Evolutionary conservation across 768 basidiomycete genomes (phyloP), one percentile per base, ranked within the genome.

Genomic region (Nidularia sp.): DNA sequence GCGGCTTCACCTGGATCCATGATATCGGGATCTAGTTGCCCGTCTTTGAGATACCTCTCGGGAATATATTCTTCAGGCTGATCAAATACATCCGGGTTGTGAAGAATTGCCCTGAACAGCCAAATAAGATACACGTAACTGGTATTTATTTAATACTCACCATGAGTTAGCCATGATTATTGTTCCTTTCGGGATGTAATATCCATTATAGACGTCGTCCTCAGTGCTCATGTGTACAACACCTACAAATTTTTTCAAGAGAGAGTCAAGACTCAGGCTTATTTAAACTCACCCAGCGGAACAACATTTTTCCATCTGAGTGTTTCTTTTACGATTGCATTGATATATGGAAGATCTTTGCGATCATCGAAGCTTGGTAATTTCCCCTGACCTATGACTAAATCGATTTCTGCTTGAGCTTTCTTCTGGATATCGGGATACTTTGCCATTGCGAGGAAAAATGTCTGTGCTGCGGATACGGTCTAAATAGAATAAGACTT

Each of bases 351-450:
- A 5, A 79, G 59, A 25, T 52, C 50, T 6, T 50, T 51, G 36
- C 63, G 46, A 50, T 76, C 74, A 5, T 56, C 53, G 31, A 71
- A 66, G 7, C 61, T 60, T 1, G 75, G 78, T 3, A 76, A 55
- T 4, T 73, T 62, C 22, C 60, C 63, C 6, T 44, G 22, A 9
- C 69, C 69, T 6, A 77, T 57, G 6, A 78, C 65, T 0, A 45
- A 34, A 54, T 78, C 77, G 12, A 79, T 59, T 56, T 79, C 76
- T 10, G 58, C 63, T 51, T 77, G 77, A 0, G 72, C 75, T 39
- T 57, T 67, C 15, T 49, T 54, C 53, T 69, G 70, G n/a, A 60
- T 60, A 10, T 69, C 66, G 1, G 74, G 75, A 53, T 73, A 59
- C 12, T 68, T 52, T 4, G 68, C 58, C 68, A 78, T 71, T 1